Base-by-base conservation (phyloP, 1,139 yeast species). In the Lizanozyma gosingica region DNA sequence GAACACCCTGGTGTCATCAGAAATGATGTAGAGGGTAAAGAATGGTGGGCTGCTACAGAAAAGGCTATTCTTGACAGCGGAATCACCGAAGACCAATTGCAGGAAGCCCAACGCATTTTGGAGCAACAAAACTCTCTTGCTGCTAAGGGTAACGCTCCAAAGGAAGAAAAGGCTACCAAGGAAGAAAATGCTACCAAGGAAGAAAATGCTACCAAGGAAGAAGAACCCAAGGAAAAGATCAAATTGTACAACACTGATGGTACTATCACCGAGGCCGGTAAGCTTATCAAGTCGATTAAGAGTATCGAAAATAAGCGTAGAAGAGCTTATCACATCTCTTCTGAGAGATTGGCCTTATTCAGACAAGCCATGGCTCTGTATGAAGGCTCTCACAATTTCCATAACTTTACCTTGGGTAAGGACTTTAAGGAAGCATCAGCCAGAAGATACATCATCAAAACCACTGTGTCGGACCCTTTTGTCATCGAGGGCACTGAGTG, bases 401-500 rank as follows among this genome's bases (percentile, higher is more conserved):
- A 92, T 61, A 92, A 92, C 59, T 92, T 85, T 63, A 94, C 98
- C 0, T 64, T 87, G 42, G 97, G 97, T 17, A 92, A 92, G 59
- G 63, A 73, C n/a, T 87, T 74, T 63, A 83, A 78, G 50, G 97
- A 92, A 52, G 83, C 95, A 18, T 82, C 94, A 47, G 82, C 96
- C 2, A 71, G 74, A 44, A 71, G 99, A 53, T 83, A 67, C 59
- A 90, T 92, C 87, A 85, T 84, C 54, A 65, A 75, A 14, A 72
- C 94, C 41, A 71, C 74, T 0, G 95, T 87, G 0, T 77, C 88
- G n/a, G 94, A 86, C 2, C 98, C 98, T 2, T 86, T 87, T 60
- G 81, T 86, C 39, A 90, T 94, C 51, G 85, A 90, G 53, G 88
- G 86, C 40, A 88, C 97, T 4, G 97, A 92, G 57, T 92, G 99